These are phyloP conservation scores for Dunaliella primolecta DNA, from an alignment of 139 green algal genomes.

Conservation along the genomic window DNA sequence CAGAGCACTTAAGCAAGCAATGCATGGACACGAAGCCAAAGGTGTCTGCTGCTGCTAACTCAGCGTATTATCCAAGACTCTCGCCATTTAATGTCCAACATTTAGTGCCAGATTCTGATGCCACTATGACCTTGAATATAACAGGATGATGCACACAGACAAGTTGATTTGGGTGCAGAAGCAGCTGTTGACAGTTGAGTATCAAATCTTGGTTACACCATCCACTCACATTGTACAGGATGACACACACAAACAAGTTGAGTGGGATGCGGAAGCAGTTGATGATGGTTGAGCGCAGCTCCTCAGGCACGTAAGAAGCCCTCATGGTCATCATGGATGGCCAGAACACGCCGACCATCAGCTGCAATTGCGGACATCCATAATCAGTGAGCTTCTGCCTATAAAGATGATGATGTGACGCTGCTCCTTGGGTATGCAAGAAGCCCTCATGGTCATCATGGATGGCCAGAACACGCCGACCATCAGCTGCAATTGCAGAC, in stretches of 20 bases:
- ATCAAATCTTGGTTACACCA: not conserved
- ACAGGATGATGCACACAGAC: not conserved
- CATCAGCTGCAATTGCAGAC: slow-evolving; percentile 31
- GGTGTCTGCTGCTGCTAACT: too few relatives aligned
- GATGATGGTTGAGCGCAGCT: slow-evolving; percentile 93
- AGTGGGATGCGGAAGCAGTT: slow-evolving; percentile 97
- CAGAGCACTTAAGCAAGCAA: too few relatives aligned
- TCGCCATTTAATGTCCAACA: too few relatives aligned
- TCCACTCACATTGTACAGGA: slow-evolving; percentile 45
- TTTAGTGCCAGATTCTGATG: too few relatives aligned
- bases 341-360: slow-evolving; percentile 90
- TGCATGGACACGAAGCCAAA: too few relatives aligned
- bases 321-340: slow-evolving; percentile 96
- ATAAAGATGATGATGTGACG: slow-evolving; percentile 93
- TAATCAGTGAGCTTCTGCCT: too few relatives aligned
- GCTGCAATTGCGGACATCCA: too few relatives aligned
- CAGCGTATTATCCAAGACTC: too few relatives aligned
- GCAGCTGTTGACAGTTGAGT: not conserved
- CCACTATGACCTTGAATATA: too few relatives aligned
- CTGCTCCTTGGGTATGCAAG: slow-evolving; percentile 88
- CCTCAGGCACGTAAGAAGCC: slow-evolving; percentile 88
- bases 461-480: slow-evolving; percentile 94
- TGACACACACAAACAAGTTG: slow-evolving; percentile 95
- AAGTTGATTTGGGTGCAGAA: too few relatives aligned
- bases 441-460: slow-evolving; percentile 90